Evolutionary conservation across 306 rosid genomes (phyloP), one percentile per base, ranked within the genome.

Genomic region (Crotalaria pallida): DNA sequence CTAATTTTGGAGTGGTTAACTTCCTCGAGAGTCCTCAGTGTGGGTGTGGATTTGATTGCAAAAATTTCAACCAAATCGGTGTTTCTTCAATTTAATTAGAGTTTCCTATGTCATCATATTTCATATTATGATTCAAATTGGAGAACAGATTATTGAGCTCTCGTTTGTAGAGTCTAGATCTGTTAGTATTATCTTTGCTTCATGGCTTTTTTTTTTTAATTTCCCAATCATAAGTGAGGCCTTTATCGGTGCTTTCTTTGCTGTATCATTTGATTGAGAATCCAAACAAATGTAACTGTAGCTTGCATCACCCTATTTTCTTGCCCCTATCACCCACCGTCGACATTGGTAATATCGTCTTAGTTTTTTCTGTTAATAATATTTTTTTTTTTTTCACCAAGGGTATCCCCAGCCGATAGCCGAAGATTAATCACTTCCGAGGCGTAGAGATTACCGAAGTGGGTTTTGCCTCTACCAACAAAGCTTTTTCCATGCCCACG

Each of bases 21-120:
- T 79, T 79, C 71, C 0, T 23, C 0, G 82, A 72, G 38, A 58
- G 70, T n/a, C 82, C 82, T 2, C 82, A 79, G 79, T 79, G 82
- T 49, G 82, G 82, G 0, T 79, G 82, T 16, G 82, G 82, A 1
- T 79, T 79, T 19, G 53, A 66, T 58, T 79, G 82, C 75, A 21
- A 27, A 12, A 11, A 1, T 0, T 31, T 49, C 1, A 22, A 4
- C 15, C 10, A 48, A 40, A 64, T 57, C 31, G 82, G 78, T 78
- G 69, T 78, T 67, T 72, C 82, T 41, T 67, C 71, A 0, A 58
- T 66, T 66, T 79, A 65, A 36, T 26, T 26, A 41, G 57, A 12
- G n/a, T 1, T 72, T 49, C 7, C 1, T 57, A 10, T 69, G n/a
- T 23, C 41, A 16, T 1, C 18, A 58, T n/a, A 1, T 38, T 1